Percentiles rank a stretch among this genome's conserved stretches.
These are phyloP conservation scores for Caloboletus firmus DNA, from an alignment of 1,284 basidiomycete genomes.

Conservation along the genomic window DNA sequence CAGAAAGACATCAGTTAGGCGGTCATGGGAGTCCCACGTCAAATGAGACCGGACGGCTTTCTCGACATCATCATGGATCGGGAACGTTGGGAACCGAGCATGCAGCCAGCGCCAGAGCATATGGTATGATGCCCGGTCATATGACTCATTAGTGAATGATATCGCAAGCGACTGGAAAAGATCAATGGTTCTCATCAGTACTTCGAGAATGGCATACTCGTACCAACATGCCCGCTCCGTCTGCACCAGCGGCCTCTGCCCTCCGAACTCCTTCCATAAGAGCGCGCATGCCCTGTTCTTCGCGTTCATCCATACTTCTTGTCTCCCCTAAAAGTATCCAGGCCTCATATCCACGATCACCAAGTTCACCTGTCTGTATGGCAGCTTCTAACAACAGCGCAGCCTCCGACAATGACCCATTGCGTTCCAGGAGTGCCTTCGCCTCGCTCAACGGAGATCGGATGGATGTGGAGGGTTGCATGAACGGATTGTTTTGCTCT, in stretches of 20 bases:
- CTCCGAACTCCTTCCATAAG: conserved; percentile 65
- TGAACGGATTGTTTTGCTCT: conserved; percentile 72
- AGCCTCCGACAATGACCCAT: conserved; percentile 85
- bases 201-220: conserved; percentile 29
- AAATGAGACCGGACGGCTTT: conserved; percentile 57
- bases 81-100: conserved; percentile 71
- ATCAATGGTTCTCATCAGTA: background rate
- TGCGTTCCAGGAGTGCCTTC: conserved; percentile 71
- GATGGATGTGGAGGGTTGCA: conserved; percentile 49
- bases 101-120: conserved; percentile 88
- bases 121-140: conserved; percentile 84
- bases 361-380: conserved; percentile 75
- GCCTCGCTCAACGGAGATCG: conserved; percentile 67
- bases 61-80: conserved; percentile 57
- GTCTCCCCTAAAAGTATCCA: conserved; percentile 95
- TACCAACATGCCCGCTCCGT: conserved; percentile 82
- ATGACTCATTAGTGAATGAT: conserved; percentile 95
- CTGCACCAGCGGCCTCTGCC: conserved; percentile 61
- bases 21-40: conserved; percentile 84
- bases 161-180: conserved; percentile 84
- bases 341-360: conserved; percentile 81
- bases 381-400: conserved; percentile 86
- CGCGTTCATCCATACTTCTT: conserved; percentile 94
- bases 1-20: conserved; percentile 84
- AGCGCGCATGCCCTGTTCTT: conserved; percentile 77